Base-by-base conservation (phyloP, 2,329 filamentous ascomycete genomes). In the Cladosporium oxysporum region DNA sequence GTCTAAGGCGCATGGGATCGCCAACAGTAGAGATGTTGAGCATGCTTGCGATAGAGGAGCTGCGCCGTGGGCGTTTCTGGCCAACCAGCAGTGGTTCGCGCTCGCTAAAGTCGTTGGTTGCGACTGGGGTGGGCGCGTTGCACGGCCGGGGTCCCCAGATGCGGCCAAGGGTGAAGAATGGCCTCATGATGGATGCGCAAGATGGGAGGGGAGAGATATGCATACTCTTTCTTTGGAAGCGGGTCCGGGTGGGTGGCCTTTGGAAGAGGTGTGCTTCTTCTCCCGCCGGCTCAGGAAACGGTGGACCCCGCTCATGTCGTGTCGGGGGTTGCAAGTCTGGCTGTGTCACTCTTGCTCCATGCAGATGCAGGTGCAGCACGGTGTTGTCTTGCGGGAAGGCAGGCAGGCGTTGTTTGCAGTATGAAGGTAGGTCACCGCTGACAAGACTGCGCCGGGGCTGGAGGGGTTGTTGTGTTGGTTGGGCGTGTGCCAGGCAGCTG, bases 221-320 rank as follows among this genome's bases (percentile, higher is more conserved):
- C 64, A 62, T 69, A 69, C 67, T 66, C 65, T 69, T 57, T 55
- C 37, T 47, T 47, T 47, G 41, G 41, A 12, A 23, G 41, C 41
- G 4, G 41, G 41, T 23, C 12, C 41, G 37, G 67, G 61, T 23
- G 68, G 66, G 62, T 70, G 69, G 50, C 67, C 68, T 65, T 66
- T 66, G 37, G 67, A 66, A 14, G 68, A 66, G 59, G 29, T 35
- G 64, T 68, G 69, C 70, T 75, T 75, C 77, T 82, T 92, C 73
- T 91, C 90, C 70, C 89, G 86, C 71, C 89, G 83, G 77, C 87
- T 91, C 67, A 91, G 86, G 76, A 92, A 88, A 73, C 89, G 88
- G 75, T 86, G 88, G 69, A 84, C 79, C 74, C 79, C 80, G 73
- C 80, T 81, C 80, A 83, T 83, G 69, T 69, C 79, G 37, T 47